A percentile compares a stretch with the other conserved stretches of the same genome.
Evolutionary conservation across 345 rosid genomes (phyloP).

Genomic region (Eucalyptus pauciflora): DNA sequence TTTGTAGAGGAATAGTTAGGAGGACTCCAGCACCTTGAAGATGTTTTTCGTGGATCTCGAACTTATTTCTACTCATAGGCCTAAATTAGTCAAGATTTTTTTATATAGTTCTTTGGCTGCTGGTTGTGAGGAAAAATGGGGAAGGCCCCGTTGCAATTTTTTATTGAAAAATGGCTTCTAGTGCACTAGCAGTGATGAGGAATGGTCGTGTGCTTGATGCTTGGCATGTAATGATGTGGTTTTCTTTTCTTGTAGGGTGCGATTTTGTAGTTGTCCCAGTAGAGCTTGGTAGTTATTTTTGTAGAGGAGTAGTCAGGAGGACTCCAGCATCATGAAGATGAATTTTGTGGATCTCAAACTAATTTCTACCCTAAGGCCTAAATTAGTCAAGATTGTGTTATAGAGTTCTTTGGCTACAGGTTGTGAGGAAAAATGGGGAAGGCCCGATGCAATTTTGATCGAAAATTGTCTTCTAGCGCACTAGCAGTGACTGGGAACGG

Average conservation of each 20-base stretch:
- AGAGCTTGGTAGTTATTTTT: background rate
- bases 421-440: background rate
- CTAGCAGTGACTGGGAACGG: background rate
- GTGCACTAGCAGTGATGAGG: background rate
- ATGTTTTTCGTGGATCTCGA: background rate
- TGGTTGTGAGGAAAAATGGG: background rate
- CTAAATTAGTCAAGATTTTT: background rate
- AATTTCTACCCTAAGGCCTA: background rate
- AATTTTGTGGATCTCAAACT: background rate
- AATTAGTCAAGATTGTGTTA: background rate
- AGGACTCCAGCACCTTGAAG: background rate
- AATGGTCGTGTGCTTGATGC: background rate
- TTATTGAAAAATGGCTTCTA: background rate
- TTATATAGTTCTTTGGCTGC: background rate
- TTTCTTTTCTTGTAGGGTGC: background rate
- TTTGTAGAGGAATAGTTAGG: background rate
- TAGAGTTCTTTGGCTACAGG: background rate
- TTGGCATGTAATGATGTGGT: background rate
- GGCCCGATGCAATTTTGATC: background rate
- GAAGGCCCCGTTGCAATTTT: background rate
- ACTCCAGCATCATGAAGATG: background rate
- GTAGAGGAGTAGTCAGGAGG: background rate
- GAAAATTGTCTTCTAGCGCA: background rate
- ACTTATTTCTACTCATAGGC: background rate
- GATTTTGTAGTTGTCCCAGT: background rate